Evolutionary conservation across 2,329 filamentous ascomycete species (phyloP), one percentile per base, ranked within the genome.

Genomic region (Calonectria pteridis): DNA sequence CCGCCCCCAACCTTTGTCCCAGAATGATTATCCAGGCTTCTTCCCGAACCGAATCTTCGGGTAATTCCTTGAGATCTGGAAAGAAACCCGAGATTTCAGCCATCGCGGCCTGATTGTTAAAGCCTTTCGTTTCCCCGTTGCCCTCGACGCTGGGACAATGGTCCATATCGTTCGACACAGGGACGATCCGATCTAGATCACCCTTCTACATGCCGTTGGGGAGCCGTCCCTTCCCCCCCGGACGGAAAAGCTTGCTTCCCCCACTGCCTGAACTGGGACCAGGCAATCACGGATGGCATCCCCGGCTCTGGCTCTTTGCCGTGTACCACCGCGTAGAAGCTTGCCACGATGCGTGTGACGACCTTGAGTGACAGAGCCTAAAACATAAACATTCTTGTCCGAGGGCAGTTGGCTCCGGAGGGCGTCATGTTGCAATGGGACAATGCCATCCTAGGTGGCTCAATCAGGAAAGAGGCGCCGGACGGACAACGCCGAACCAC

Each of bases 401-500:
- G 16, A 43, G 69, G 63, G 49, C 50, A 66, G 49, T 28, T 66
- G 69, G 23, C 18, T 26, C 69, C 69, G 50, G 65, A 59, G 50
- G 33, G 43, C 33, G 63, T 67, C 53, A 63, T 49, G 51, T 40
- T 23, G 28, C 35, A 35, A 43, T 33, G 26, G 43, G 55, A 46
- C 43, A 31, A 51, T 29, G n/a, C 43, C 43, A 35, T 18, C 49
- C 43, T 63, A 29, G n/a, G 50, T 13, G 50, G 72, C 74, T 69
- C 64, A 29, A 71, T 74, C 62, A 49, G 74, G 74, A 50, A 76
- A 68, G 66, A 68, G 72, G 69, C 74, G 72, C 74, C 74, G 74
- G 72, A 33, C 74, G 74, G 74, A 58, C 69, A 62, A 68, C 74
- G 74, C 74, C 74, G 74, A 73, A 51, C 35, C 51, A 43, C 31